Evolutionary conservation across 306 rosid species (phyloP), one percentile per base, ranked within the genome.

Genomic region (Carpinus fangiana): DNA sequence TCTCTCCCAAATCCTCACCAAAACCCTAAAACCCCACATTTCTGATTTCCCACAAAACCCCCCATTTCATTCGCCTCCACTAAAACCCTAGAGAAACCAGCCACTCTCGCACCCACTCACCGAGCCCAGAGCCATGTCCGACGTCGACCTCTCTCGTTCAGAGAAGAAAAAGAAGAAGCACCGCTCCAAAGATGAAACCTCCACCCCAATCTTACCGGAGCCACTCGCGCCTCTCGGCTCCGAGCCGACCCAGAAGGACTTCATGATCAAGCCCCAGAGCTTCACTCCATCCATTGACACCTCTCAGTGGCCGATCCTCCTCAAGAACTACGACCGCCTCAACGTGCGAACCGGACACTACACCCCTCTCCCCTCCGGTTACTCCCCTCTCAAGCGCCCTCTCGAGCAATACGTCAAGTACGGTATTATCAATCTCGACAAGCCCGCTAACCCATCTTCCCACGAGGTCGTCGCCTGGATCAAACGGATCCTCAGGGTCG

Each of bases 381-480:
- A 0, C 84, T 90, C 93, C 2, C 97, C 97, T 0, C 88, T 92
- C 16, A 90, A 92, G 64, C 92, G 97, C 13, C 97, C 97, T 60
- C 90, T 92, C 18, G 69, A 57, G 0, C 93, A 90, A 70, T 92
- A 92, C 41, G 83, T 92, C 74, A 88, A 84, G 76, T 92, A 92
- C 74, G 97, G 97, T 17, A 78, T 92, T 62, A 52, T 92, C 47
- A 90, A 92, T 73, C 97, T 92, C 7, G 97, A 92, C 50, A 92
- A 92, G 59, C 97, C 97, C 0, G 90, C 97, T 0, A 92, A 92
- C 76, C 97, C 97, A 0, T 92, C 97, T n/a, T 92, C 97, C 2
- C 97, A 90, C 6, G 97, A 92, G 82, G 97, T 90, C 5, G 97
- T 92, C 0, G 97, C 97, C 28, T 90, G 96, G 96, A 90, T 93